Evolutionary conservation across 2,329 filamentous ascomycete genomes (phyloP).

Genomic region (Didymosphaeria variabile): DNA sequence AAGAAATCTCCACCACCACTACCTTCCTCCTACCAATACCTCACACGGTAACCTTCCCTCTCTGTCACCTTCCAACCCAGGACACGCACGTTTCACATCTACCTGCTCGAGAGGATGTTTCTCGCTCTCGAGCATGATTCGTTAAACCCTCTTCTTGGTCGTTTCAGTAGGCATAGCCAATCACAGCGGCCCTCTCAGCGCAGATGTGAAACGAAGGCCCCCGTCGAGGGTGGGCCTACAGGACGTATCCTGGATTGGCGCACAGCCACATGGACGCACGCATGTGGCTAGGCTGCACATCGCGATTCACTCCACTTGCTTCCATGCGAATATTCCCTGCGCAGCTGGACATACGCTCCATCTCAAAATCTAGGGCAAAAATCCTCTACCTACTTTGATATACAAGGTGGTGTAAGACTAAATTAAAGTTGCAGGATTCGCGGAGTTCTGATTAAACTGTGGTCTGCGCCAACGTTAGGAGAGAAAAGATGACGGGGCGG

Average conservation of each 20-base stretch:
- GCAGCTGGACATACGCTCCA: not conserved
- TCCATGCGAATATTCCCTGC: slow-evolving; percentile 7
- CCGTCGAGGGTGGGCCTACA: not conserved
- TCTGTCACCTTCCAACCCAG: not conserved
- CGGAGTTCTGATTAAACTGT: not conserved
- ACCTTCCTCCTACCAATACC: not conserved
- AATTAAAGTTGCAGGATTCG: not conserved
- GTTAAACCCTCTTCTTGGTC: too few relatives aligned
- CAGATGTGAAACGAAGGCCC: not conserved
- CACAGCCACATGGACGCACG: not conserved
- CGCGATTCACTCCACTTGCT: not conserved
- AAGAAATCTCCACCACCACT: not conserved
- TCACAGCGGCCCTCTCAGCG: not conserved
- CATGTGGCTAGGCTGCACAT: not conserved
- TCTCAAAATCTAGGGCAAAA: too few relatives aligned
- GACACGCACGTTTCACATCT: not conserved
- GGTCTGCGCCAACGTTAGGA: not conserved
- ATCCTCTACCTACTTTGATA: not conserved
- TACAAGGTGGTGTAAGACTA: not conserved
- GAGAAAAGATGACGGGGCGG: not conserved
- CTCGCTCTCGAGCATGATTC: not conserved
- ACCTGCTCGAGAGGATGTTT: not conserved
- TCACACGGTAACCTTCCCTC: not conserved
- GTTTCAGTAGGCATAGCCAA: not conserved
- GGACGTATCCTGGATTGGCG: not conserved